Evolutionary conservation across 1,139 yeast genomes (phyloP).

Genomic region (Magnusiomyces fungicola): DNA sequence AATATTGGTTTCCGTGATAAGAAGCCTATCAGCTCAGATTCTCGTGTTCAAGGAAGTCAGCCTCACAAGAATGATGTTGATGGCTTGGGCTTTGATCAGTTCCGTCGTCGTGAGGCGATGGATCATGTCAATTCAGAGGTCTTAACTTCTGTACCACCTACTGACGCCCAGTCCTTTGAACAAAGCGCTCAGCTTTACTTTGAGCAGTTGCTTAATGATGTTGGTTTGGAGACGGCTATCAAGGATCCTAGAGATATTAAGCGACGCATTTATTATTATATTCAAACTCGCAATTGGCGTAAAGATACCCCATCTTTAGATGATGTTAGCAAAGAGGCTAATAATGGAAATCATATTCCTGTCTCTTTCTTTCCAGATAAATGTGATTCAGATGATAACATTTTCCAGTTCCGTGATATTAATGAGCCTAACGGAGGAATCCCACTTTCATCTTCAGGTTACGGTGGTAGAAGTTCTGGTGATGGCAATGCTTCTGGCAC

Average conservation of each 20-base stretch:
- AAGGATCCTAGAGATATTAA: conserved; percentile 14
- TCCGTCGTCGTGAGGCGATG: conserved; percentile 16
- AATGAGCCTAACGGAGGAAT: neutral
- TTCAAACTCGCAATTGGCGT: conserved; percentile 15
- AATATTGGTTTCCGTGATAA: conserved; percentile 78
- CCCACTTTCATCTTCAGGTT: neutral
- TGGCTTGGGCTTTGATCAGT: conserved; percentile 62
- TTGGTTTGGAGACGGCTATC: conserved; percentile 10
- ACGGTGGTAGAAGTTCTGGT: neutral
- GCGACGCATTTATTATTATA: conserved; percentile 15
- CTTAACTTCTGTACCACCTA: conserved; percentile 25
- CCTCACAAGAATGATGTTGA: conserved; percentile 63
- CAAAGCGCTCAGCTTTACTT: conserved; percentile 32
- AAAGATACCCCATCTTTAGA: conserved; percentile 8
- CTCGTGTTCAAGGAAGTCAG: conserved; percentile 63
- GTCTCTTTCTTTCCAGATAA: conserved; percentile 5
- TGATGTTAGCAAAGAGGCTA: neutral
- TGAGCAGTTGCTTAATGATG: conserved; percentile 15
- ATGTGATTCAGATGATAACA: conserved; percentile 2
- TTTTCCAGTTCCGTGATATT: conserved; percentile 6
- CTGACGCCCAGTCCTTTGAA: conserved; percentile 49
- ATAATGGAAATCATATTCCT: conserved; percentile 4
- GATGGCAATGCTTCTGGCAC: neutral
- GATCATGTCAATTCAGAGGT: conserved; percentile 13
- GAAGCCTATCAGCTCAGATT: conserved; percentile 72